Base-by-base conservation (phyloP, 2,329 filamentous ascomycete genomes). In the Colletotrichum sp. region DNA sequence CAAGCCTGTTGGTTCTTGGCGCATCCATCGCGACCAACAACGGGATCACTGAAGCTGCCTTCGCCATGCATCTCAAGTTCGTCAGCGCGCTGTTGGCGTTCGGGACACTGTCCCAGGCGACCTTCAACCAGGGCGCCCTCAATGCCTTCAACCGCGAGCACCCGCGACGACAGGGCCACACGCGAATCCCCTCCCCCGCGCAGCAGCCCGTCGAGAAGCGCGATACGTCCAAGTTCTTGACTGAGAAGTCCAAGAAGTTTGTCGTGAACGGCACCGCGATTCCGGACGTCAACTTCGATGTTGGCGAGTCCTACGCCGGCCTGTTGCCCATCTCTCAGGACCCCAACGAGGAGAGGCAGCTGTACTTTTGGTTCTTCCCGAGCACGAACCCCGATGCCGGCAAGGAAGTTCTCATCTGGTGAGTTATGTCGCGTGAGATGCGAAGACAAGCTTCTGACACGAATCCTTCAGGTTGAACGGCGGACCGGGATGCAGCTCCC, bases 351-450 rank as follows among this genome's bases (percentile, higher is more conserved):
- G 85, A 84, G 1, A 67, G 76, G 21, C 82, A 92, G 77, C 82
- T 94, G 2, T 94, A 89, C 83, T 94, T 93, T 80, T 94, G 91
- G 91, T 93, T 93, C 85, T 93, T 93, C 76, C 92, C 92, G 0
- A 89, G 90, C 0, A 86, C 86, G 0, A 90, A 91, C 59, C 81
- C 86, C 4, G 81, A 86, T 7, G 86, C 88, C 0, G 84, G 86
- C 0, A 88, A 93, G 64, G 92, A 94, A 76, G 88, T 94, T 55
- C 84, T 92, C 3, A 92, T 94, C 64, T 94, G 90, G 90, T 84
- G 57, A 69, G 59, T 9, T 0, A 1, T 30, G 1, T 10, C 24
- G 8, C 10, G 12, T 4, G 1, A 1, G 6, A 9, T 3, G 16
- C 2, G 21, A 8, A 24, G 0, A 15, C 18, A 32, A 63, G 30